Percentiles rank a stretch among this genome's conserved stretches.
phyloP scores from a whole-genome alignment of 225 moss, liverwort and hornwort genomes.

The Pleurozium schreberi region DNA sequence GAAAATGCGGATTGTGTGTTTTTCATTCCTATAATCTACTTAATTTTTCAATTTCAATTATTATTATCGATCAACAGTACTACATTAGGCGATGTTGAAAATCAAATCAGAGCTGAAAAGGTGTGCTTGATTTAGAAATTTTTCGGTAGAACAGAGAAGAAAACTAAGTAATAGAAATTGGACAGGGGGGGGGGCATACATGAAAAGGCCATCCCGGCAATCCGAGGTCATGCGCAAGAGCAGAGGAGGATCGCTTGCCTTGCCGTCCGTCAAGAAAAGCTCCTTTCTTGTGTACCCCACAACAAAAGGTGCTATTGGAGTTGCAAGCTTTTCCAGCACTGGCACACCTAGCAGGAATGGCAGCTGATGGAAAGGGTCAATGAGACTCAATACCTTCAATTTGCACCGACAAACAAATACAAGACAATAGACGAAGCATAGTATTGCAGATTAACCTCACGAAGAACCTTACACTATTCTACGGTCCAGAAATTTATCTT shows the following conservation, averaged over 20 bases:
- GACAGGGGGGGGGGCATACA: slow-evolving; percentile 32
- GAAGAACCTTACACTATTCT: not conserved
- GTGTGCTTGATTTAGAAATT: not conserved
- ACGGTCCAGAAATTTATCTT: not conserved
- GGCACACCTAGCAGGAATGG: slow-evolving; percentile 86
- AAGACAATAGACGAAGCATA: not conserved
- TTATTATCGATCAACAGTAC: not conserved
- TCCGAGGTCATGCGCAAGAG: slow-evolving; percentile 91
- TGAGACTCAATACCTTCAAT: not conserved
- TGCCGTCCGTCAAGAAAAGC: slow-evolving; percentile 92
- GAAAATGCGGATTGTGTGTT: no score
- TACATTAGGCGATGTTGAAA: not conserved
- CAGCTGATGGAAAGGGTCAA: slow-evolving; percentile 31
- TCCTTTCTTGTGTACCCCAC: slow-evolving; percentile 81
- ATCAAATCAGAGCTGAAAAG: not conserved
- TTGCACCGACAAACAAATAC: not conserved
- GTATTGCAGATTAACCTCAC: not conserved
- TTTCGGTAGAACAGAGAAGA: not conserved
- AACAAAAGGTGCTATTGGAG: slow-evolving; percentile 61
- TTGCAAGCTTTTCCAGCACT: slow-evolving; percentile 77
- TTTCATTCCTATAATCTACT: no score
- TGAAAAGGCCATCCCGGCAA: slow-evolving; percentile 67
- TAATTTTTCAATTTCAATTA: no score
- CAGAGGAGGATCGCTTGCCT: slow-evolving; percentile 71
- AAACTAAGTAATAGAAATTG: not conserved